Evolutionary conservation across 164 flowering plant species (phyloP).

Genomic region (Tinospora cordifolia): DNA sequence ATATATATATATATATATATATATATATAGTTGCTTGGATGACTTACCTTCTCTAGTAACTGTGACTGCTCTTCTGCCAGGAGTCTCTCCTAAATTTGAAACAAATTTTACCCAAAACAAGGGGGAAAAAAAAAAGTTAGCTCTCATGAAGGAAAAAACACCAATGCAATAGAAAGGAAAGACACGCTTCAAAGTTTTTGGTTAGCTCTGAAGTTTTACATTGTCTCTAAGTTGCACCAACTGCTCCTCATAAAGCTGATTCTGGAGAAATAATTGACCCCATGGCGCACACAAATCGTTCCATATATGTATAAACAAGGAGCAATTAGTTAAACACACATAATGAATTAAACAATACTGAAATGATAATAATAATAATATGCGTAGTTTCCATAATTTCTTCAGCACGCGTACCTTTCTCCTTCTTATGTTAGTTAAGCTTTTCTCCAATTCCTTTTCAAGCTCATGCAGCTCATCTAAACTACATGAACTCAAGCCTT

Average conservation of each 20-base stretch:
- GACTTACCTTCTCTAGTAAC: neutral
- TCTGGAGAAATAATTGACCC: no score
- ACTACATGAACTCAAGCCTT: conserved; percentile 47
- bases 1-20: no score
- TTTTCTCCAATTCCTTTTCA: conserved; percentile 59
- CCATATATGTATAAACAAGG: no score
- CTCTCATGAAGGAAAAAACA: neutral
- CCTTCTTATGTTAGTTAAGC: conserved; percentile 45
- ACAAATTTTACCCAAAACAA: no score
- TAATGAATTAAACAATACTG: neutral
- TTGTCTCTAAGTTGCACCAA: no score
- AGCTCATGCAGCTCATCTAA: conserved; percentile 56
- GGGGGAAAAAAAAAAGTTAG: neutral
- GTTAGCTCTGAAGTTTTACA: neutral
- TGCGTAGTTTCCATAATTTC: neutral
- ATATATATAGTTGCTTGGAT: no score
- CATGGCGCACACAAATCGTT: no score
- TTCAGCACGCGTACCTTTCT: conserved; percentile 43
- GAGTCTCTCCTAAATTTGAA: neutral
- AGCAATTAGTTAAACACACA: neutral
- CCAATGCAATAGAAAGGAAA: neutral
- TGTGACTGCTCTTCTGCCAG: neutral
- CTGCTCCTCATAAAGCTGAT: no score
- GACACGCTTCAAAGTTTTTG: no score
- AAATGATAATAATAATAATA: no score